Evolutionary conservation across 2,329 filamentous ascomycete genomes (phyloP).

Genomic region (Aspergillus pseudonomiae): DNA sequence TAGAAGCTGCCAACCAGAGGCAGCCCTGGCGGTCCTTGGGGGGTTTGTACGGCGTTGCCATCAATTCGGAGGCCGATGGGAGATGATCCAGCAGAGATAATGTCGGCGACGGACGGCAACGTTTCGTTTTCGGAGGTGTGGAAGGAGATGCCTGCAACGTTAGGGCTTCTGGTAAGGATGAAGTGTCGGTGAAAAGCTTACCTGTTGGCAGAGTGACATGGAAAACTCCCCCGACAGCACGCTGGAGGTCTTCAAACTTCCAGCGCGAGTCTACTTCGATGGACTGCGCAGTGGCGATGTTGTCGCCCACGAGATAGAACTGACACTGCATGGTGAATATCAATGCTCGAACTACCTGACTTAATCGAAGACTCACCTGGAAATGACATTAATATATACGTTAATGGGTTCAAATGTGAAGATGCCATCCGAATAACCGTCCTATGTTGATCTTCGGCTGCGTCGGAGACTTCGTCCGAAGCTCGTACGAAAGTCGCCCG

Average conservation of each 20-base stretch:
- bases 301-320: constrained; percentile 25
- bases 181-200: constrained; percentile 19
- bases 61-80: constrained; percentile 27
- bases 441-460: background rate
- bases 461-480: constrained; percentile 5
- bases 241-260: constrained; percentile 60
- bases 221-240: constrained; percentile 53
- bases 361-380: background rate
- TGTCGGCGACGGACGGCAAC: constrained; percentile 11
- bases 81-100: constrained; percentile 1
- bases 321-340: constrained; percentile 9
- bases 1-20: constrained; percentile 54
- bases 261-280: constrained; percentile 48
- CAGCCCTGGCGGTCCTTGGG: constrained; percentile 24
- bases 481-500: constrained; percentile 17
- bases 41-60: constrained; percentile 24
- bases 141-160: constrained; percentile 17
- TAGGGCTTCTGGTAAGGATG: background rate
- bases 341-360: background rate
- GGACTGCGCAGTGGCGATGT: constrained; percentile 48
- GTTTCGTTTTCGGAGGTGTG: constrained; percentile 8
- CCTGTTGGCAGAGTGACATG: constrained; percentile 51
- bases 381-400: background rate
- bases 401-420: background rate
- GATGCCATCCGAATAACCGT: background rate